A percentile compares a stretch with the other conserved stretches of the same genome.
These are phyloP conservation scores for Leptosphaerulina australis DNA, from an alignment of 2,329 filamentous ascomycete genomes.

Conservation along the genomic window DNA sequence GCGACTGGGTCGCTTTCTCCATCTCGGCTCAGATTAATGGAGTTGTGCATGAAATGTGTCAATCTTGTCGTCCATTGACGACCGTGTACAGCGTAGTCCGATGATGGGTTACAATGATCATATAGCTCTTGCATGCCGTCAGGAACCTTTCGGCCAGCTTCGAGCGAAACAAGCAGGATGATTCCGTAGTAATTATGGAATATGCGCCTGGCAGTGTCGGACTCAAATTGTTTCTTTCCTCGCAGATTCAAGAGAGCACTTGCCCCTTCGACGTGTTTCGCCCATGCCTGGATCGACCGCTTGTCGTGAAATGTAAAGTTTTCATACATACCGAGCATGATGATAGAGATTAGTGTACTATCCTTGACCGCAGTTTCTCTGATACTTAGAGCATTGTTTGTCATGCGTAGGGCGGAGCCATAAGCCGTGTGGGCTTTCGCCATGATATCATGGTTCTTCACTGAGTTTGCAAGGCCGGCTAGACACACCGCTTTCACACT, in stretches of 20 bases:
- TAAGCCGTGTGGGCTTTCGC: constrained; percentile 36
- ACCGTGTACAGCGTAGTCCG: constrained; percentile 31
- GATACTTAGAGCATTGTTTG: constrained; percentile 31
- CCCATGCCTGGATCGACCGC: constrained; percentile 40
- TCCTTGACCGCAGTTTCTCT: constrained; percentile 29
- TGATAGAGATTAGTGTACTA: constrained; percentile 38
- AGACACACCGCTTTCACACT: constrained; percentile 35
- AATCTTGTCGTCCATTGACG: constrained; percentile 29
- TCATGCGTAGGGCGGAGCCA: constrained; percentile 31
- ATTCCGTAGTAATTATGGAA: constrained; percentile 41
- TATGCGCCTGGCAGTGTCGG: constrained; percentile 29
- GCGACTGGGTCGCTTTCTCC: constrained; percentile 22
- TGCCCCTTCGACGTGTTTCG: constrained; percentile 43
- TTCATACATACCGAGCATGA: constrained; percentile 45
- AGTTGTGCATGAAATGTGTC: constrained; percentile 27
- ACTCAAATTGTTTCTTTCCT: constrained; percentile 34
- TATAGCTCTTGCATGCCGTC: constrained; percentile 32
- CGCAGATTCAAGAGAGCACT: constrained; percentile 41
- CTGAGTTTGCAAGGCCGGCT: constrained; percentile 34
- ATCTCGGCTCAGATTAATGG: constrained; percentile 31
- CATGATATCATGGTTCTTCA: constrained; percentile 30
- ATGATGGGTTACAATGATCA: constrained; percentile 17
- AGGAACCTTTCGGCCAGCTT: constrained; percentile 26
- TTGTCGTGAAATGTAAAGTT: constrained; percentile 36
- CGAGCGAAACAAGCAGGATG: constrained; percentile 30